phyloP scores from a whole-genome alignment of 805 yeast species.

The Ogataea corticis region DNA sequence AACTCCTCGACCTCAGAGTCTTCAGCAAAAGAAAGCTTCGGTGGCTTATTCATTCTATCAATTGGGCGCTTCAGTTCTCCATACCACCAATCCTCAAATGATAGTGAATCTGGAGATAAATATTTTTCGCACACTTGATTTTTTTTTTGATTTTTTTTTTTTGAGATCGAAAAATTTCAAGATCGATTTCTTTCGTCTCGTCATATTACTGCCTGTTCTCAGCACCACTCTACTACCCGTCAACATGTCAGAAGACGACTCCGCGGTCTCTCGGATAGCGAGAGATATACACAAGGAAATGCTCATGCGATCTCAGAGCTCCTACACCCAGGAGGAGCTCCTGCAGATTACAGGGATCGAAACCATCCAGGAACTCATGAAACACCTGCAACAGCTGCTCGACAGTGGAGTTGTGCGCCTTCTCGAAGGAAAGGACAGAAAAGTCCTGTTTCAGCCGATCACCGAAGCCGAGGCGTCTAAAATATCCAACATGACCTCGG shows the following conservation, averaged over 20 bases:
- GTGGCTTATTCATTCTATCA: not conserved
- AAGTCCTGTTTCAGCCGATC: slow-evolving; percentile 76
- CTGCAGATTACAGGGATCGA: slow-evolving; percentile 46
- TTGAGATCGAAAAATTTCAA: slow-evolving; percentile 1
- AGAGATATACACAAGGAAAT: slow-evolving; percentile 61
- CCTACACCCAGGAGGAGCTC: slow-evolving; percentile 71
- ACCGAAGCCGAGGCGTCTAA: slow-evolving; percentile 72
- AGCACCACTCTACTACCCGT: too few species aligned
- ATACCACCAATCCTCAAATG: too few species aligned
- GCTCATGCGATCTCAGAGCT: slow-evolving; percentile 49
- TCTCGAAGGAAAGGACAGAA: slow-evolving; percentile 57
- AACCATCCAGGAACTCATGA: slow-evolving; percentile 44
- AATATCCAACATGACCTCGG: slow-evolving; percentile 74
- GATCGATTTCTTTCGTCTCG: too few species aligned
- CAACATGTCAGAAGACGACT: too few species aligned
- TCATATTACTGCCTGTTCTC: too few species aligned
- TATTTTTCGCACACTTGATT: not conserved
- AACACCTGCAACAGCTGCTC: slow-evolving; percentile 45
- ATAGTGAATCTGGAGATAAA: too few species aligned
- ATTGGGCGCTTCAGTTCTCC: too few species aligned
- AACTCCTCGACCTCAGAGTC: slow-evolving; percentile 8
- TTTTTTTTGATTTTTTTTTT: not conserved
- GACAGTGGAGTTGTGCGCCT: slow-evolving; percentile 61
- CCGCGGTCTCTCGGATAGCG: slow-evolving; percentile 28
- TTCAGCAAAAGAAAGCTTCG: not conserved